A percentile compares a stretch with the other conserved stretches of the same genome.
These are phyloP conservation scores for Sordariomycetes sp. DNA, from an alignment of 2,329 filamentous ascomycete species.

Conservation along the genomic window DNA sequence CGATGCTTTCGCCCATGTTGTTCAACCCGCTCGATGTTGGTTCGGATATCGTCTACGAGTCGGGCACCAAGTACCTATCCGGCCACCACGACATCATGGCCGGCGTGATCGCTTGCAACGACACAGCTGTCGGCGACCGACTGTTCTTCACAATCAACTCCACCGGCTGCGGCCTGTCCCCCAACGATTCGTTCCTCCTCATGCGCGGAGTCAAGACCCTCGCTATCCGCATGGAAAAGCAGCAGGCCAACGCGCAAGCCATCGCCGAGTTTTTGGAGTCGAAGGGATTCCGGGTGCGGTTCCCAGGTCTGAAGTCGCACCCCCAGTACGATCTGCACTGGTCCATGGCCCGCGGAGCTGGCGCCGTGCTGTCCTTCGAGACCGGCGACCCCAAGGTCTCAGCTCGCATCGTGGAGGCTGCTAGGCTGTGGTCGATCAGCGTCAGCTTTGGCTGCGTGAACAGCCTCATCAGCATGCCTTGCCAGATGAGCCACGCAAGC, in stretches of 20 bases:
- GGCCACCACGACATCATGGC: slow-evolving; percentile 99
- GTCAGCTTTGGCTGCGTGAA: slow-evolving; percentile 98
- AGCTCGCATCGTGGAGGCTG: slow-evolving; percentile 89
- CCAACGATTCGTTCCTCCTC: slow-evolving; percentile 92
- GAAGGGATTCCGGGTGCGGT: slow-evolving; percentile 89
- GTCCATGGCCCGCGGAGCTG: slow-evolving; percentile 89
- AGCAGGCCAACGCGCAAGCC: slow-evolving; percentile 82
- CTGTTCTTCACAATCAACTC: slow-evolving; percentile 97
- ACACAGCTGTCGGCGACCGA: slow-evolving; percentile 70
- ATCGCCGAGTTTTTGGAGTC: slow-evolving; percentile 89
- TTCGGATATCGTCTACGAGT: slow-evolving; percentile 95
- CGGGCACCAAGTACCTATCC: slow-evolving; percentile 93
- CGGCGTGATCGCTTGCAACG: slow-evolving; percentile 88
- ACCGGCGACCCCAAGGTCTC: slow-evolving; percentile 78
- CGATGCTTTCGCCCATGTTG: slow-evolving; percentile 94
- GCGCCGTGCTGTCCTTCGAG: slow-evolving; percentile 92
- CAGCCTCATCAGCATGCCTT: slow-evolving; percentile 97
- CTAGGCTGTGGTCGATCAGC: slow-evolving; percentile 86
- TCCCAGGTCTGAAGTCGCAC: slow-evolving; percentile 87
- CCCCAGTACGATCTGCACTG: slow-evolving; percentile 95
- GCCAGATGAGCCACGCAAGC: slow-evolving; percentile 97
- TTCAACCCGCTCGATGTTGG: slow-evolving; percentile 90
- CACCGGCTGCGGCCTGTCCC: slow-evolving; percentile 86
- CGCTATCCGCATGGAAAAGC: slow-evolving; percentile 97
- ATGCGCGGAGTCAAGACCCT: slow-evolving; percentile 95